Evolutionary conservation across 2,329 filamentous ascomycete species (phyloP), one percentile per base, ranked within the genome.

Genomic region (Fusarium decemcellulare): DNA sequence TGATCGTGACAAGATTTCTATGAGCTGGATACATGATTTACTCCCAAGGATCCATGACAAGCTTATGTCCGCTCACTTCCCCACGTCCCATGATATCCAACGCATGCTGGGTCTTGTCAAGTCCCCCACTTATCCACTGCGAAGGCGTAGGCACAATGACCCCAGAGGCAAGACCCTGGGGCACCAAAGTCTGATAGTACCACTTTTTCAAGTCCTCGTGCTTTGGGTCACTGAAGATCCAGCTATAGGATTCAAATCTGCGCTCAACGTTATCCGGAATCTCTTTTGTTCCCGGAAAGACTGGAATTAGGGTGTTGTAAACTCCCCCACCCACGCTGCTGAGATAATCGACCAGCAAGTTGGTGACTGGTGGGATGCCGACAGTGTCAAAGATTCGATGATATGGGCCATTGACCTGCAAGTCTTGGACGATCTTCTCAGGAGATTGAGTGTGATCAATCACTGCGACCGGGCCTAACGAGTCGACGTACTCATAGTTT

Each of bases 61-160:
- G 48, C n/a, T 52, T 52, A 9, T 52, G 48, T 5, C 48, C 48
- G 7, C 48, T 52, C 15, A 52, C 48, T 39, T 52, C 34, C 4
- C 48, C 48, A 1, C 48, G 34, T 18, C n/a, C 15, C 48, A 52
- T 52, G 7, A 52, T 6, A 10, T 52, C 36, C 7, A 52, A 14
- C n/a, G 48, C 48, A 29, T 30, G 48, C 8, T 52, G 48, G 4
- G 23, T 16, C 10, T 30, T 52, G 12, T 4, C 7, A 30, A 52
- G 48, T 1, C 48, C 48, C 6, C 48, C 36, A 11, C 23, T 6
- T 12, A 52, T 6, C 8, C 10, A 5, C 11, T 52, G 48, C 11
- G 48, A 52, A 5, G 18, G 34, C 27, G 48, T 52, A 7, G 48
- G 36, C 6, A 29, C 23, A 16, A 52, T 52, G n/a, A 30, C 48